Conservation (phyloP, 2,329 filamentous ascomycete genomes). For the Penicillium sumatraense region DNA sequence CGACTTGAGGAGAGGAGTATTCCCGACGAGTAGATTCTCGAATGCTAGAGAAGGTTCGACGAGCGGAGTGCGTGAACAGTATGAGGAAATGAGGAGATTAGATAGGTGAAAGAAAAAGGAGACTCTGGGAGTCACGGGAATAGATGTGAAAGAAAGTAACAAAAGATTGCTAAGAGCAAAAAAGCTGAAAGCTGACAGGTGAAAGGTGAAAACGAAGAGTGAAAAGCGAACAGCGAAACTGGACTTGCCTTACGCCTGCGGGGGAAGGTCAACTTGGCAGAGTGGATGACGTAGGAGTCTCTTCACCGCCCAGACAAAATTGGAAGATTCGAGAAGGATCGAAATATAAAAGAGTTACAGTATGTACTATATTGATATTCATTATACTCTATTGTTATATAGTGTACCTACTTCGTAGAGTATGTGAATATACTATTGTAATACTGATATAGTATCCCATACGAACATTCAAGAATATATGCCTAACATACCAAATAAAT, state of each 20-base stretch:
- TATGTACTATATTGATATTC: neutral
- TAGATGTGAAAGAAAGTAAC: neutral
- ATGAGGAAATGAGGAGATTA: neutral
- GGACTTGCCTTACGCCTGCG: too few species aligned
- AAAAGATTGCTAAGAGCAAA: too few species aligned
- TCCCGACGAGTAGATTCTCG: slow-evolving; percentile 24
- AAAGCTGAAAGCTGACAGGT: too few species aligned
- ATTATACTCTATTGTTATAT: neutral
- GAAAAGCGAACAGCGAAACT: neutral
- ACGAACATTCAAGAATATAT: too few species aligned
- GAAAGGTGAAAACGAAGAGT: slow-evolving; percentile 2
- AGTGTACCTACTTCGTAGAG: too few species aligned
- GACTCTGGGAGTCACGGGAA: neutral
- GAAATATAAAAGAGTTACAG: too few species aligned
- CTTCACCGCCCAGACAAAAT: neutral
- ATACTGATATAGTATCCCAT: too few species aligned
- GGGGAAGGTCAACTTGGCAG: neutral
- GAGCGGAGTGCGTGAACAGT: neutral
- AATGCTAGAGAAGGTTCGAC: slow-evolving; percentile 42
- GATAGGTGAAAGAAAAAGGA: neutral
- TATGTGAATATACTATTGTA: too few species aligned
- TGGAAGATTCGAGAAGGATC: slow-evolving; percentile 1
- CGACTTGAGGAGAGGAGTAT: slow-evolving; percentile 4
- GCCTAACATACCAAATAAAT: too few species aligned
- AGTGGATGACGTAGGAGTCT: neutral